These are phyloP conservation scores for Fusarium sp. DNA, from an alignment of 2,329 filamentous ascomycete genomes.

Conservation along the genomic window DNA sequence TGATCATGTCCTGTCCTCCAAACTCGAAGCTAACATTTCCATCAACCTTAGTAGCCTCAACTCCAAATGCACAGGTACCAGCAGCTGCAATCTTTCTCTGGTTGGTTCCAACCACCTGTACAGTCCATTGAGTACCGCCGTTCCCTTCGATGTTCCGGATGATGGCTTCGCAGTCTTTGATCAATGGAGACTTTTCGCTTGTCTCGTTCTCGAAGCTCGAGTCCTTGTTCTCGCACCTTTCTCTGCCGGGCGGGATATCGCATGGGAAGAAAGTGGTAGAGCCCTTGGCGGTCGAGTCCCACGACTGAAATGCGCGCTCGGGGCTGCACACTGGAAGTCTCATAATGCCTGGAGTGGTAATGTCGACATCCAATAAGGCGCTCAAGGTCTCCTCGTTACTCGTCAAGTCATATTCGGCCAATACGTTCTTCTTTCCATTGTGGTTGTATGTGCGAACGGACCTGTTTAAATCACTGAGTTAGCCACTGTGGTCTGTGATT, in stretches of 20 bases:
- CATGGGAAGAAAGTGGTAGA: neutral
- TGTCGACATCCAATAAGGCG: neutral
- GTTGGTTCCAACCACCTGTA: too few relatives aligned
- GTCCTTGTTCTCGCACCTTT: neutral
- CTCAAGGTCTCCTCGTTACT: neutral
- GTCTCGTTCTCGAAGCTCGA: neutral
- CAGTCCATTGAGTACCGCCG: neutral
- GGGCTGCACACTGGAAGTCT: neutral
- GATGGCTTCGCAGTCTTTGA: neutral
- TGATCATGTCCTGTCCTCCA: neutral
- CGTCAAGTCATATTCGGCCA: neutral
- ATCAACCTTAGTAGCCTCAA: neutral
- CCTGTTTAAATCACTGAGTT: neutral
- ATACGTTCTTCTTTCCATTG: neutral
- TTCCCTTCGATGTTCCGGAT: neutral
- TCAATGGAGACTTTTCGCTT: neutral
- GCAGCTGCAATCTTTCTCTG: neutral
- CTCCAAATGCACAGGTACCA: conserved; percentile 1
- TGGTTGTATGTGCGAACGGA: neutral
- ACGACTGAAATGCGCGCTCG: neutral
- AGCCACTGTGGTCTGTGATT: neutral
- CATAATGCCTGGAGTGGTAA: neutral
- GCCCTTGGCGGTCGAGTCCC: neutral
- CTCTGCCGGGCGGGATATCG: neutral
- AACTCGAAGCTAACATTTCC: neutral